Conservation (phyloP, 495 filamentous ascomycete species). For the Aspergillus steynii region DNA sequence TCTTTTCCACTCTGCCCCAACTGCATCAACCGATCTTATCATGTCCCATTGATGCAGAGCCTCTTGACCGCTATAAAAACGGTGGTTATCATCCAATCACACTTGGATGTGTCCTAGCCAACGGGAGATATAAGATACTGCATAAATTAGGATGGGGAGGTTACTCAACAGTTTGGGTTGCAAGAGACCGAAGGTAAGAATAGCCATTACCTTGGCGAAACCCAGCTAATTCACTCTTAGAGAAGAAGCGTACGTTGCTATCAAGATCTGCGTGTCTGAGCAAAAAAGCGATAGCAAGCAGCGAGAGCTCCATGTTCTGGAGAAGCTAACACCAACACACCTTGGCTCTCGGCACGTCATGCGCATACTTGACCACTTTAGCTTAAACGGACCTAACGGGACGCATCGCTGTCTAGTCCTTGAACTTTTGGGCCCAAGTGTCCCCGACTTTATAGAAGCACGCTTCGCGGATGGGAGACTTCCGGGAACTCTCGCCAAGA, state of each 20-base stretch:
- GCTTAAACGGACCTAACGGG: slow-evolving; percentile 44
- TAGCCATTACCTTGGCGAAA: slow-evolving; percentile 13
- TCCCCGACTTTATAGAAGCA: slow-evolving; percentile 29
- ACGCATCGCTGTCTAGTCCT: slow-evolving; percentile 47
- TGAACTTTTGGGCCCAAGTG: slow-evolving; percentile 45
- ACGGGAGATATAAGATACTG: slow-evolving; percentile 44
- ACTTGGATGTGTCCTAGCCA: slow-evolving; percentile 37
- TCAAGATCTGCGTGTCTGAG: slow-evolving; percentile 33
- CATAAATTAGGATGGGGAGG: slow-evolving; percentile 51
- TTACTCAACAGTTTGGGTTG: slow-evolving; percentile 53
- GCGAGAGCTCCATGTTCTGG: slow-evolving; percentile 29
- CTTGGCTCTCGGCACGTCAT: slow-evolving; percentile 27
- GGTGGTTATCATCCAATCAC: slow-evolving; percentile 48
- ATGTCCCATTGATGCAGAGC: background rate
- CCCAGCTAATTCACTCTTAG: slow-evolving; percentile 23
- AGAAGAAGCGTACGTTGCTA: slow-evolving; percentile 27
- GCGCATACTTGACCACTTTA: slow-evolving; percentile 41
- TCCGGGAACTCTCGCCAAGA: slow-evolving; percentile 42
- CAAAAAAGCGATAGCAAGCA: slow-evolving; percentile 15
- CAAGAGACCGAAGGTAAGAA: slow-evolving; percentile 36
- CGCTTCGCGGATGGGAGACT: slow-evolving; percentile 34
- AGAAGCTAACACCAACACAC: slow-evolving; percentile 23
- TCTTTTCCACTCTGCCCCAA: too few relatives aligned
- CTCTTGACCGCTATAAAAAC: slow-evolving; percentile 28
- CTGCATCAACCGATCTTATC: too few relatives aligned